phyloP scores from a whole-genome alignment of 345 rosid species.

The Microcos paniculata region DNA sequence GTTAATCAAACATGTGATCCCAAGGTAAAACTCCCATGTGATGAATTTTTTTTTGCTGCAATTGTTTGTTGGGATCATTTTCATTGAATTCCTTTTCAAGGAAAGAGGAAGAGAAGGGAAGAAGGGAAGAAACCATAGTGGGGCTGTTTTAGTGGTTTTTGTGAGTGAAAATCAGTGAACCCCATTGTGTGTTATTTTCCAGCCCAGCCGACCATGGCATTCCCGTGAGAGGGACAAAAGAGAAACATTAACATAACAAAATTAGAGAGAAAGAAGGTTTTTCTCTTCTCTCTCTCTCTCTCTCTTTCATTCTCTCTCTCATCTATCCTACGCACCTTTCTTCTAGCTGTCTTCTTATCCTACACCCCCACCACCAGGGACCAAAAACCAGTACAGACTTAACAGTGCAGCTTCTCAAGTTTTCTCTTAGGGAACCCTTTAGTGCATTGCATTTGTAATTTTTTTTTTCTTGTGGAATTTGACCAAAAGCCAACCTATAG shows the following conservation, averaged over 20 bases:
- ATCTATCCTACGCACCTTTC: slow-evolving; percentile 34
- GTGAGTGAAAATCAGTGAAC: slow-evolving; percentile 29
- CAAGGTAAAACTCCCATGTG: slow-evolving; percentile 10
- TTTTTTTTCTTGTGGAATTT: slow-evolving; percentile 2
- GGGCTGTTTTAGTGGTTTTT: slow-evolving; percentile 23
- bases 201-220: slow-evolving; percentile 62
- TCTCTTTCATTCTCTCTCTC: slow-evolving; percentile 9
- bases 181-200: slow-evolving; percentile 30
- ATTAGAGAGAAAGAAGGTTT: background rate
- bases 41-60: background rate
- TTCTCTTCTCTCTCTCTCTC: slow-evolving; percentile 13
- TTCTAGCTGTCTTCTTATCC: slow-evolving; percentile 29
- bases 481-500: slow-evolving; percentile 13
- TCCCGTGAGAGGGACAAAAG: slow-evolving; percentile 61
- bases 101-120: slow-evolving; percentile 2
- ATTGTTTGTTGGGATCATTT: slow-evolving; percentile 9
- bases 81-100: slow-evolving; percentile 26
- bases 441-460: slow-evolving; percentile 12
- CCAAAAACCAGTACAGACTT: background rate
- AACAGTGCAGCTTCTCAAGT: slow-evolving; percentile 22
- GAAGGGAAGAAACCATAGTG: slow-evolving; percentile 19
- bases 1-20: slow-evolving; percentile 15
- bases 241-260: slow-evolving; percentile 17
- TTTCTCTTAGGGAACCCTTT: slow-evolving; percentile 24
- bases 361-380: slow-evolving; percentile 15